Evolutionary conservation across 2,329 filamentous ascomycete genomes (phyloP).

Genomic region (Phaeosphaeria sp.): DNA sequence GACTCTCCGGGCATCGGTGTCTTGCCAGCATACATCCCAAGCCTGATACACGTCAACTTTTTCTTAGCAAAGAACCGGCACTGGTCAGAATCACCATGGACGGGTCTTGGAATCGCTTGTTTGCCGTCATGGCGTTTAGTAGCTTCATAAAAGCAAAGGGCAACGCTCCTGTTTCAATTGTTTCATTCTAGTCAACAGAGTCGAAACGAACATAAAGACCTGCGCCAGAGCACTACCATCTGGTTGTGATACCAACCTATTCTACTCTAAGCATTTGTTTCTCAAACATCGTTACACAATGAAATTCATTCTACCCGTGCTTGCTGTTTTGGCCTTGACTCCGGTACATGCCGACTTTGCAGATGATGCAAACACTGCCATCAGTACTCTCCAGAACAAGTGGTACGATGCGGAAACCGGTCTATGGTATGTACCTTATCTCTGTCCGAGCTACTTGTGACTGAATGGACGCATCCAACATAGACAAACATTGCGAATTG

Average conservation of each 20-base stretch:
- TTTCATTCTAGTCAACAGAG: slow-evolving; percentile 5
- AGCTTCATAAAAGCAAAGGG: slow-evolving; percentile 25
- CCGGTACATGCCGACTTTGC: slow-evolving; percentile 29
- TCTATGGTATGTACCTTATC: slow-evolving; percentile 34
- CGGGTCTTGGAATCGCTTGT: slow-evolving; percentile 18
- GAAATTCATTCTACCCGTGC: slow-evolving; percentile 23
- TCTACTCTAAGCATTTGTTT: background rate
- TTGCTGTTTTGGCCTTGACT: slow-evolving; percentile 18
- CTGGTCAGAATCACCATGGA: slow-evolving; percentile 15
- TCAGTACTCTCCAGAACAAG: slow-evolving; percentile 38
- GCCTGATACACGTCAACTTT: slow-evolving; percentile 24
- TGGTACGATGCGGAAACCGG: slow-evolving; percentile 43
- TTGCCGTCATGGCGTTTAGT: slow-evolving; percentile 16
- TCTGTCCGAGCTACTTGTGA: background rate
- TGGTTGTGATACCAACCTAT: background rate
- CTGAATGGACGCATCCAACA: too few species aligned
- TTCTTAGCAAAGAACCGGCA: slow-evolving; percentile 15
- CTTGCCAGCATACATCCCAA: slow-evolving; percentile 9
- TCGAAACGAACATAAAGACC: background rate
- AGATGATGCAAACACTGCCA: slow-evolving; percentile 33
- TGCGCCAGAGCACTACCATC: background rate
- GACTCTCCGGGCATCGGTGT: background rate
- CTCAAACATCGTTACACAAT: slow-evolving; percentile 18
- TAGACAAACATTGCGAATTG: too few species aligned
- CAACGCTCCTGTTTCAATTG: slow-evolving; percentile 9